phyloP scores from a whole-genome alignment of 495 filamentous ascomycete genomes.

The Talaromyces liani region DNA sequence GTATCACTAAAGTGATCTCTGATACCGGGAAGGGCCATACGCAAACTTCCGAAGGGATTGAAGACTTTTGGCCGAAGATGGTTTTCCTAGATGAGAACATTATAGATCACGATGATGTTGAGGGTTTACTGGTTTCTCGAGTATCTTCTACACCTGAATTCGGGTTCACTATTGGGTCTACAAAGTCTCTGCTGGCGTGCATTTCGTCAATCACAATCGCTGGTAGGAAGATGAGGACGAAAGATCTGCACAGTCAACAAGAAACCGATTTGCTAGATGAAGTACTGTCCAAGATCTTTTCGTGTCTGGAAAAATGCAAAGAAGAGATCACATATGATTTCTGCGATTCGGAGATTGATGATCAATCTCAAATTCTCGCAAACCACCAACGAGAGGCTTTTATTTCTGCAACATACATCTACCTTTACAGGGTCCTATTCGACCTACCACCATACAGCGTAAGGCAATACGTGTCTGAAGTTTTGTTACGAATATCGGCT shows the following conservation, averaged over 20 bases:
- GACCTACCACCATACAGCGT: conserved; percentile 11
- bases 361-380: neutral
- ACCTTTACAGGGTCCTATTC: conserved; percentile 11
- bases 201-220: conserved; percentile 10
- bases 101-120: neutral
- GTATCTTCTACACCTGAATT: conserved; percentile 9
- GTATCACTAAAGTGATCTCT: conserved; percentile 12
- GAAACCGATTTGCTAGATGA: conserved; percentile 5
- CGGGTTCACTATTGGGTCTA: conserved; percentile 11
- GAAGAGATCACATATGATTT: conserved; percentile 2
- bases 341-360: neutral
- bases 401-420: conserved; percentile 14
- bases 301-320: conserved; percentile 5
- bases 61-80: conserved; percentile 3
- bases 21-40: conserved; percentile 7
- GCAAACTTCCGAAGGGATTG: neutral
- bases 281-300: conserved; percentile 3
- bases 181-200: conserved; percentile 8
- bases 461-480: conserved; percentile 11
- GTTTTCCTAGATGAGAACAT: neutral
- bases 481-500: conserved; percentile 10
- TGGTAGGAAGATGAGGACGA: conserved; percentile 3
- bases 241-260: neutral
- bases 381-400: conserved; percentile 13
- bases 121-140: neutral